Base-by-base conservation (phyloP, 73 alveolate genomes). In the Stentor coeruleus region DNA sequence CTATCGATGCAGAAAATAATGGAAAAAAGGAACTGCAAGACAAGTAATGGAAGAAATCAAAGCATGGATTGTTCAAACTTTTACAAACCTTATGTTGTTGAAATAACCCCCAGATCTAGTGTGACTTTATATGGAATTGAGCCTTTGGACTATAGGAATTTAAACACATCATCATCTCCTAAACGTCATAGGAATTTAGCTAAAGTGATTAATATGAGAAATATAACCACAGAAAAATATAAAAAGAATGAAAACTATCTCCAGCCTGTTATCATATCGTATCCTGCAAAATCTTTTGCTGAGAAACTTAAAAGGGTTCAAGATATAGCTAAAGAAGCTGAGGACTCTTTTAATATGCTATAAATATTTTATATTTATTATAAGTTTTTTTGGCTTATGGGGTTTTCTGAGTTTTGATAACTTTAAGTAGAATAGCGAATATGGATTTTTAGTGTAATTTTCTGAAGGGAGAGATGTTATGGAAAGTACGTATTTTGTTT, bases 51-150 rank as follows among this genome's bases (percentile, higher is more conserved):
- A 49, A 49, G 20, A 20, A 6, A 20, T 11, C 66, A 20, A 49
- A 20, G 66, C 6, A n/a, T n/a, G n/a, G 66, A 49, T 11, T 11
- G 66, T 20, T 11, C 6, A 6, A 11, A 6, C 6, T 49, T 49
- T 49, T 49, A 49, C 66, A 49, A 49, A 20, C 66, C 66, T 49
- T 49, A 49, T 20, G 66, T 49, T 49, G 20, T 49, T 20, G 66
- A 49, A 49, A 49, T 49, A 49, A 49, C 66, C 20, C 66, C 66
- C 6, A 49, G 66, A 49, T 6, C 66, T 11, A 49, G 66, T 49
- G 66, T 49, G 66, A 49, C 66, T 49, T 49, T 49, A 49, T 49
- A 49, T 20, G 66, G 66, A 49, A 11, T 49, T 49, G 66, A 49
- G 20, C 66, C 66, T 11, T 11, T 49, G 20, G 20, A 49, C 20